Evolutionary conservation across 148 eudicot genomes (phyloP), one percentile per base, ranked within the genome.

Genomic region (Dianthus caryophyllus): DNA sequence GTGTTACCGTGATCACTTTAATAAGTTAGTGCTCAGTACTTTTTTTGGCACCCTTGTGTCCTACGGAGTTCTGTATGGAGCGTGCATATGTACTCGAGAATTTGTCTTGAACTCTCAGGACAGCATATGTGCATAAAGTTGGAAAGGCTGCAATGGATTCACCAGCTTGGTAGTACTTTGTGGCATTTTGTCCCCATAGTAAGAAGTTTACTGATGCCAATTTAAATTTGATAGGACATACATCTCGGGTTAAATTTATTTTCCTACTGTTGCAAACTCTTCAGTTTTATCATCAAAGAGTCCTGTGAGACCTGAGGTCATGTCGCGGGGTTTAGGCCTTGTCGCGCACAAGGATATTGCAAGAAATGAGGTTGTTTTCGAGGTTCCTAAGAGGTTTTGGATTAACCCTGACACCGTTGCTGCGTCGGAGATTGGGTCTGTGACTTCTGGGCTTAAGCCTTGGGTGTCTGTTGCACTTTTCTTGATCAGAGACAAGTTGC

Each of bases 401-500:
- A 85, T 90, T 24, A 86, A 85, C 59, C 90, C 91, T 8, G 96
- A 90, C 57, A 75, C 82, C 6, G 97, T 85, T 18, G 75, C 84
- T 13, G 82, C 75, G 65, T 86, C 99, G 1, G 91, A 86, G 26
- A 84, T 95, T 71, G 99, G 96, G 9, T 51, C 73, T 30, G 79
- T 90, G 9, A 88, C 93, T 65, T 74, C 75, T 77, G 91, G 88
- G 33, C 78, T 95, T 76, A 90, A 90, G 84, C 97, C 96, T 24
- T 90, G 97, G 99, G 77, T 95, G 6, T 75, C 87, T 39, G 93
- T 95, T 71, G 93, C 99, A 71, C 50, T 95, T 75, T 88, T 88
- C 61, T 66, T 94, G 77, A 84, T 94, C 26, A 86, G 86, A 39
- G 99, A 94, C 72, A 90, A 76, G 73, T 75, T 73, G 67, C 36